These are phyloP conservation scores for Exophiala alcalophila DNA, from an alignment of 2,329 filamentous ascomycete species.

Conservation along the genomic window DNA sequence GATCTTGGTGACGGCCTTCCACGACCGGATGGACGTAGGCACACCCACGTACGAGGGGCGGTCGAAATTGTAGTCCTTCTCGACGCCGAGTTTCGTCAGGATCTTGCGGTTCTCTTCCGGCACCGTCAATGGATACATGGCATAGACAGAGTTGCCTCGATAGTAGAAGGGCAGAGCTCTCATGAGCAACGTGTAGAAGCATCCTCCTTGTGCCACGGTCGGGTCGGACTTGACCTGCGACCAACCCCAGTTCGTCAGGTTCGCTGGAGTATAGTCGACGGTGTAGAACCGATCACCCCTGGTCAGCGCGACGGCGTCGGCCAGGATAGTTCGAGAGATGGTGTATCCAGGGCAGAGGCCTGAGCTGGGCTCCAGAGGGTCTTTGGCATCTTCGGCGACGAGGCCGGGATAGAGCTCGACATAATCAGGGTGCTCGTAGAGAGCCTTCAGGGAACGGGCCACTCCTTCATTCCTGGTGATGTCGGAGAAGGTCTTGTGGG, in stretches of 20 bases:
- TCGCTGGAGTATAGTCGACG: slow-evolving; percentile 44
- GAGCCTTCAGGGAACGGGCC: slow-evolving; percentile 53
- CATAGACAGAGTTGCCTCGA: slow-evolving; percentile 48
- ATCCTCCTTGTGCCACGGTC: slow-evolving; percentile 48
- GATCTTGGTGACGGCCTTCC: slow-evolving; percentile 45
- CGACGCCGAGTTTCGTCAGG: slow-evolving; percentile 40
- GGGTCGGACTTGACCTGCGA: slow-evolving; percentile 39
- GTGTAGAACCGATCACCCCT: slow-evolving; percentile 49
- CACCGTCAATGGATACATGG: slow-evolving; percentile 50
- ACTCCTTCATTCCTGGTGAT: slow-evolving; percentile 60
- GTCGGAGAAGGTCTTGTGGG: slow-evolving; percentile 56
- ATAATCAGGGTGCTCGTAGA: slow-evolving; percentile 63
- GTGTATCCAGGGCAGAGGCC: slow-evolving; percentile 42
- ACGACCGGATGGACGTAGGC: slow-evolving; percentile 45
- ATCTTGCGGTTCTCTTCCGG: slow-evolving; percentile 48
- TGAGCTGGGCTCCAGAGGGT: slow-evolving; percentile 38
- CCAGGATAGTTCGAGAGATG: slow-evolving; percentile 44
- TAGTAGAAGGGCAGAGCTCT: slow-evolving; percentile 51
- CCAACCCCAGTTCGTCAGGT: slow-evolving; percentile 47
- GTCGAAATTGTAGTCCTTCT: slow-evolving; percentile 43
- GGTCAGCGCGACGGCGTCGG: slow-evolving; percentile 48
- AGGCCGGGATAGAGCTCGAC: slow-evolving; percentile 70
- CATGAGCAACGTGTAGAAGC: slow-evolving; percentile 53
- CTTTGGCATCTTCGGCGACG: slow-evolving; percentile 46
- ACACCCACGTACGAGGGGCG: slow-evolving; percentile 34